These are phyloP conservation scores for Eucalyptus dawsonii DNA, from an alignment of 345 rosid species.

Conservation along the genomic window DNA sequence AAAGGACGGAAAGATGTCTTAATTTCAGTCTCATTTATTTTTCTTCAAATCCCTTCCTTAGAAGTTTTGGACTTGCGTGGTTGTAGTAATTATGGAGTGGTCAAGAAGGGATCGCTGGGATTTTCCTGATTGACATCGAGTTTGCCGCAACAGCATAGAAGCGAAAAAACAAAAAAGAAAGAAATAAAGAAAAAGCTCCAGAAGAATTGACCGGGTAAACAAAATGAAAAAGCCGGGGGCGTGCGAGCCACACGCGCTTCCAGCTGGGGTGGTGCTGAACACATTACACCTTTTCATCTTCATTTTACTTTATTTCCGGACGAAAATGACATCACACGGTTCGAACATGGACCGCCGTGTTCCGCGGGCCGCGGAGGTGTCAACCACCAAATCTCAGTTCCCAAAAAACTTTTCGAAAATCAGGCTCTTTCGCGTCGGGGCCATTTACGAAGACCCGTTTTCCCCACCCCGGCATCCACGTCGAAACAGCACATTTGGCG, in stretches of 20 bases:
- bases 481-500: neutral
- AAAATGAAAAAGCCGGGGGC: neutral
- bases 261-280: neutral
- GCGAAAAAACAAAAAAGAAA: neutral
- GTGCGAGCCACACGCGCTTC: neutral
- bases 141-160: neutral
- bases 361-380: neutral
- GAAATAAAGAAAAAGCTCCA: neutral
- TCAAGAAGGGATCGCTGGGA: neutral
- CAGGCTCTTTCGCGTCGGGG: neutral
- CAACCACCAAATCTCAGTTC: neutral
- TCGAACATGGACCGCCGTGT: neutral
- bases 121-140: neutral
- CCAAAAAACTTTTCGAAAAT: neutral
- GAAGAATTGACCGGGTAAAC: neutral
- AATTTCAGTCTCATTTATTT: neutral
- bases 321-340: neutral
- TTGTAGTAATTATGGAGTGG: neutral
- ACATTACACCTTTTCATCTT: neutral
- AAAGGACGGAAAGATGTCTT: fast-evolving
- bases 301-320: neutral
- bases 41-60: neutral
- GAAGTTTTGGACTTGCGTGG: neutral
- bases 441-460: neutral
- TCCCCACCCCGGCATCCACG: neutral